Conservation (phyloP, 176 grass and related monocot genomes). For the Oryza meyeriana region DNA sequence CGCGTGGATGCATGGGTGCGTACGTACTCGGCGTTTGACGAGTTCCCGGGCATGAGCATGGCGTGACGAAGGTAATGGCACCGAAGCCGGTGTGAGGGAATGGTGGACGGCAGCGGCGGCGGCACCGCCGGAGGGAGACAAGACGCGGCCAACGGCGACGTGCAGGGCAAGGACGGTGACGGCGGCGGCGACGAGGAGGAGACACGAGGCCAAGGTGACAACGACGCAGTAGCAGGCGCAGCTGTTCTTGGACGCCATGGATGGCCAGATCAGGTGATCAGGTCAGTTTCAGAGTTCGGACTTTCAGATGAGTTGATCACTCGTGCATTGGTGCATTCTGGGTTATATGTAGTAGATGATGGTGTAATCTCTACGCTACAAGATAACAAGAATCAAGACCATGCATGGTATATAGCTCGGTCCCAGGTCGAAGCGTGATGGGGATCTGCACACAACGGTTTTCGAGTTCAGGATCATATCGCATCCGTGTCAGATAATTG, state of each 20-base stretch:
- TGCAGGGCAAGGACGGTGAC: conserved; percentile 4
- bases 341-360: neutral
- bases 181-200: neutral
- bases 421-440: neutral
- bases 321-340: neutral
- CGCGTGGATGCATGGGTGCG: neutral
- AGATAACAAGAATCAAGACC: neutral
- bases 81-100: neutral
- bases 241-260: neutral
- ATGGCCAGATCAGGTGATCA: neutral
- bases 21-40: neutral
- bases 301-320: neutral
- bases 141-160: neutral
- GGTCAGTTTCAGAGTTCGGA: neutral
- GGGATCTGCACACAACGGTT: neutral
- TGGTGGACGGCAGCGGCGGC: neutral
- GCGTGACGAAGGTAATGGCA: neutral
- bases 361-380: neutral
- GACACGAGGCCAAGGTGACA: neutral
- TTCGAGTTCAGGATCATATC: neutral
- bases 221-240: neutral
- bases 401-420: neutral
- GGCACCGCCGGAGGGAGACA: neutral
- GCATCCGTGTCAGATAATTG: neutral
- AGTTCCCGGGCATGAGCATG: neutral